These are phyloP conservation scores for Colletotrichum cereale DNA, from an alignment of 2,329 filamentous ascomycete genomes.

Conservation along the genomic window DNA sequence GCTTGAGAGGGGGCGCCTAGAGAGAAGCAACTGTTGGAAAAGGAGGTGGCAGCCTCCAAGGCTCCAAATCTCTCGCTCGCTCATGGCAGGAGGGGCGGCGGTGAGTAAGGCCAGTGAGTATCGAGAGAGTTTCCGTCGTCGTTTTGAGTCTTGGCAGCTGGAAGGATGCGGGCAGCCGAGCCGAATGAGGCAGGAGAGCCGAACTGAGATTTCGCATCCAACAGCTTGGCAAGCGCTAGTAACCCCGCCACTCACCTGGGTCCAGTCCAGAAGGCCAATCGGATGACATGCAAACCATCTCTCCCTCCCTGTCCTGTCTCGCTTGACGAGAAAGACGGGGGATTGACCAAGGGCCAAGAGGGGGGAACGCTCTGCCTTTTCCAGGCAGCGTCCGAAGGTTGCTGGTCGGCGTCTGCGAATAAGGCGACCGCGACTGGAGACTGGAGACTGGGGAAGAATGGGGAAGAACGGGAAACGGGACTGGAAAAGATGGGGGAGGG, in stretches of 20 bases:
- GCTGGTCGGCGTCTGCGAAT: neutral
- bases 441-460: conserved; percentile 2
- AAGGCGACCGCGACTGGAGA: neutral
- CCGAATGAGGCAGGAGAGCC: conserved; percentile 28
- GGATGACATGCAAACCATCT: conserved; percentile 6
- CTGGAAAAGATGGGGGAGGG: conserved; percentile 23
- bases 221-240: conserved; percentile 35
- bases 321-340: conserved; percentile 2
- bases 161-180: conserved; percentile 8
- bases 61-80: neutral
- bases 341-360: neutral
- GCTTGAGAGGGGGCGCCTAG: neutral
- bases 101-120: neutral
- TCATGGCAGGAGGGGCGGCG: neutral
- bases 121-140: neutral
- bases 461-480: neutral
- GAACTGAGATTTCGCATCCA: conserved; percentile 20
- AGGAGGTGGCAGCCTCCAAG: neutral
- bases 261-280: neutral
- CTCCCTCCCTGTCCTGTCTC: neutral
- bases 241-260: conserved; percentile 31
- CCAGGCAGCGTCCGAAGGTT: neutral
- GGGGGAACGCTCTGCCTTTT: neutral
- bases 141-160: neutral
- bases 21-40: neutral